Evolutionary conservation across 768 basidiomycete genomes (phyloP).

Genomic region (Boletus sp.): DNA sequence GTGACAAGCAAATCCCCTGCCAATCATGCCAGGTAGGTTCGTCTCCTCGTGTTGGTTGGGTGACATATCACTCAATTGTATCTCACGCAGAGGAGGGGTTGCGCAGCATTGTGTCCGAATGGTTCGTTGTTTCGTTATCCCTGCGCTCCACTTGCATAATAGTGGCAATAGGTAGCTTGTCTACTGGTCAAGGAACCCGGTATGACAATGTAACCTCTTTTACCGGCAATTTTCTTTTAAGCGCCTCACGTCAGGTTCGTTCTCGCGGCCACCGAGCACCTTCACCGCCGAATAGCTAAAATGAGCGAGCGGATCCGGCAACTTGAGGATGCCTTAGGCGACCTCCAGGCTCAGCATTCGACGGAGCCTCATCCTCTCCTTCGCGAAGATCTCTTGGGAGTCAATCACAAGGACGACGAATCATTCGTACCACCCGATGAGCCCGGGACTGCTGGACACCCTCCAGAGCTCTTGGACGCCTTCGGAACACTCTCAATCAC

Average conservation of each 20-base stretch:
- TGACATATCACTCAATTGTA: neutral
- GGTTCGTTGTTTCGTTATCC: constrained; percentile 39
- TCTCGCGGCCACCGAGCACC: constrained; percentile 63
- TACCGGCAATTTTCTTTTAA: constrained; percentile 7
- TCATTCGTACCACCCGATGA: constrained; percentile 26
- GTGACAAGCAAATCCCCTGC: constrained; percentile 80
- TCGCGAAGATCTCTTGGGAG: constrained; percentile 46
- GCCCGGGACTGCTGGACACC: constrained; percentile 3
- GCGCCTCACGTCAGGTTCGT: constrained; percentile 42
- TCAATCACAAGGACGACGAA: constrained; percentile 31
- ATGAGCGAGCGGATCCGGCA: constrained; percentile 55
- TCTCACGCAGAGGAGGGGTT: constrained; percentile 54
- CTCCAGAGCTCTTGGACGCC: constrained; percentile 49
- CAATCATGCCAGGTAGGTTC: constrained; percentile 65
- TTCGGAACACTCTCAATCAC: constrained; percentile 62
- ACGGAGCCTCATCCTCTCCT: constrained; percentile 60
- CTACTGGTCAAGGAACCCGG: constrained; percentile 80
- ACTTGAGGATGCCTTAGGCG: constrained; percentile 59
- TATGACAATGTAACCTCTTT: constrained; percentile 22
- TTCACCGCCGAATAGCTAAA: constrained; percentile 53
- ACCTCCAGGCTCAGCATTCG: constrained; percentile 50
- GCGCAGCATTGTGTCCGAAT: constrained; percentile 69
- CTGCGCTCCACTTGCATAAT: neutral
- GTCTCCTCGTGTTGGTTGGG: neutral
- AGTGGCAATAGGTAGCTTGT: constrained; percentile 53